A percentile compares a stretch with the other conserved stretches of the same genome.
phyloP scores from a whole-genome alignment of 2,329 filamentous ascomycete genomes.

The Fusarium clavum region DNA sequence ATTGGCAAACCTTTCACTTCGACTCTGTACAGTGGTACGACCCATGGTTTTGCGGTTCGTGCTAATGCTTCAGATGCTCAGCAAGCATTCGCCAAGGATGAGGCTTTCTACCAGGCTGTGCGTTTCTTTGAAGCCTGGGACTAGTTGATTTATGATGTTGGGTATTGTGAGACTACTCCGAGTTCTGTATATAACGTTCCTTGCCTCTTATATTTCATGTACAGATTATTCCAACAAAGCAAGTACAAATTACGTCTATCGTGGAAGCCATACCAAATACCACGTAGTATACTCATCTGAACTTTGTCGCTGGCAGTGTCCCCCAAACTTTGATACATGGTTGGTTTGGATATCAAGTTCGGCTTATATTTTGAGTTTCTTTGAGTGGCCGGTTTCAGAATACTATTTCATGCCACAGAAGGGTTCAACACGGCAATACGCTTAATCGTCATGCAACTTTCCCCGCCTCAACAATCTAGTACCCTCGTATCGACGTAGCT shows the following conservation, averaged over 20 bases:
- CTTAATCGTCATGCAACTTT: not conserved
- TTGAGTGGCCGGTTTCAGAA: not conserved
- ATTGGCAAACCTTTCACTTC: slow-evolving; percentile 67
- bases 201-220: not conserved
- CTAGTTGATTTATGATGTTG: not conserved
- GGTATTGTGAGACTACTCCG: not conserved
- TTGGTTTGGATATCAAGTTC: rapidly evolving
- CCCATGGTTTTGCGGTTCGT: slow-evolving; percentile 78
- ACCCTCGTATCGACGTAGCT: not conserved
- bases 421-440: not conserved
- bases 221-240: not conserved
- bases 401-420: not conserved
- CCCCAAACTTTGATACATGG: not conserved
- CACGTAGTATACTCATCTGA: not conserved
- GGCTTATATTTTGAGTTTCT: not conserved
- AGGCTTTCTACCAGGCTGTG: slow-evolving; percentile 78
- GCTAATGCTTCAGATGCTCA: slow-evolving; percentile 63
- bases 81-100: slow-evolving; percentile 77
- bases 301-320: not conserved
- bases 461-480: not conserved
- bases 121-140: slow-evolving; percentile 73
- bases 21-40: slow-evolving; percentile 72
- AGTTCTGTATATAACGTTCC: not conserved
- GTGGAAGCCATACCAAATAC: not conserved
- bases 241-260: not conserved